Conservation (phyloP, 2,329 filamentous ascomycete species). For the Clonostachys sp. region DNA sequence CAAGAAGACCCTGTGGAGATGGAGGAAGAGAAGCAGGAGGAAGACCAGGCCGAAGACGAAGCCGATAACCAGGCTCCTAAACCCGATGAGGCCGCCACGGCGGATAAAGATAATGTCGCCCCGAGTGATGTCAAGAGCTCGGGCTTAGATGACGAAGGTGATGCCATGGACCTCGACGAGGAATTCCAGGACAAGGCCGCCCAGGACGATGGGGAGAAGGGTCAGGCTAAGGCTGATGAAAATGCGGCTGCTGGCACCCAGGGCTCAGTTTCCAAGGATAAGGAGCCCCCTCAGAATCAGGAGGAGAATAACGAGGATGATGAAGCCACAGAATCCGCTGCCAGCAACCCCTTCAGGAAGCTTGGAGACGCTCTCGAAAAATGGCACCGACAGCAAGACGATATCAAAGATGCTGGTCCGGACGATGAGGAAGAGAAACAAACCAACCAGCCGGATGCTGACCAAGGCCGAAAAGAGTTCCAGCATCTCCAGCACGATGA, state of each 20-base stretch:
- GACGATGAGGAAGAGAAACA: conserved; percentile 46
- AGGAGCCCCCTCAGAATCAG: not conserved
- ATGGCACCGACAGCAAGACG: conserved; percentile 84
- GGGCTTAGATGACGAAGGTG: conserved; percentile 60
- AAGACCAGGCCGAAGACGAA: conserved; percentile 49
- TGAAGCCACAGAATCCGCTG: conserved; percentile 37
- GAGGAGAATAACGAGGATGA: conserved; percentile 39
- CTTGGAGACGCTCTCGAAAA: conserved; percentile 87
- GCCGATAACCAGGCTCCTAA: conserved; percentile 31
- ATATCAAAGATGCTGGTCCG: conserved; percentile 61
- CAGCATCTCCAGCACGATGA: conserved; percentile 88
- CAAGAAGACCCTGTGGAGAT: conserved; percentile 33
- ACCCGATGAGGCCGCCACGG: conserved; percentile 40
- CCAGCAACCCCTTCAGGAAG: conserved; percentile 80
- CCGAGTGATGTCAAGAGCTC: conserved; percentile 60
- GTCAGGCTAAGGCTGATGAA: conserved; percentile 60
- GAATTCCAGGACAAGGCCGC: conserved; percentile 55
- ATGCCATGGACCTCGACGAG: conserved; percentile 55
- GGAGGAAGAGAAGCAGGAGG: conserved; percentile 44
- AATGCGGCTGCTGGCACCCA: conserved; percentile 61
- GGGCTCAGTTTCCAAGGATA: conserved; percentile 40
- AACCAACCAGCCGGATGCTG: conserved; percentile 42
- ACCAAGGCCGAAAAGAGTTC: conserved; percentile 79
- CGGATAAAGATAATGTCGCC: conserved; percentile 57
- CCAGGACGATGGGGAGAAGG: conserved; percentile 63